phyloP scores from a whole-genome alignment of 2,329 filamentous ascomycete genomes.

The Stemphylium beticola region DNA sequence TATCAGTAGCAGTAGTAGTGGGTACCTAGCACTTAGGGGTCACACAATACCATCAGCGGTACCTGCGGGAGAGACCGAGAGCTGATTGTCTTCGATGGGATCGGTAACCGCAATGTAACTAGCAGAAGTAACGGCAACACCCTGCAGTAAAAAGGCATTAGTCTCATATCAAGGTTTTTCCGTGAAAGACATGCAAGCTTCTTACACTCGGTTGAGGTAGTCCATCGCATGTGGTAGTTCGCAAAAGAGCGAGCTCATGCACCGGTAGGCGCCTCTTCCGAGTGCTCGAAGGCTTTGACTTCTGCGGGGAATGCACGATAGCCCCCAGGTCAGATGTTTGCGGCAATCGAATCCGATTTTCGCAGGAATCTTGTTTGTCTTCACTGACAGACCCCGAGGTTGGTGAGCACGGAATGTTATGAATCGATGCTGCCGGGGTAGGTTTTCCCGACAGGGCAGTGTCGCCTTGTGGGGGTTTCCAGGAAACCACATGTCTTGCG shows the following conservation, averaged over 20 bases:
- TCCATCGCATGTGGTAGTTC: conserved; percentile 36
- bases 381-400: not conserved
- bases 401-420: not conserved
- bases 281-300: conserved; percentile 8
- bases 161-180: not conserved
- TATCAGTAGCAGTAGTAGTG: not conserved
- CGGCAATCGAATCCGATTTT: not conserved
- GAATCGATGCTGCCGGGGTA: not conserved
- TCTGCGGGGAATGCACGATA: not conserved
- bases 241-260: conserved; percentile 35
- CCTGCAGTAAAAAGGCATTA: conserved; percentile 22
- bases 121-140: conserved; percentile 8
- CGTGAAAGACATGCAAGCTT: not conserved
- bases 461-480: not conserved
- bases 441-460: not conserved
- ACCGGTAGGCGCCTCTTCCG: conserved; percentile 32
- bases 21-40: not conserved
- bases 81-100: conserved; percentile 38
- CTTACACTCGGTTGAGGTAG: conserved; percentile 37
- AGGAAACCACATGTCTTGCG: not conserved
- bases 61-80: not conserved
- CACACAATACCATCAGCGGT: not conserved
- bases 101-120: conserved; percentile 22
- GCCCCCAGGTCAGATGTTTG: not conserved
- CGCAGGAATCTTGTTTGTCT: not conserved